A percentile compares a stretch with the other conserved stretches of the same genome.
These are phyloP conservation scores for Cubamyces sp. DNA, from an alignment of 768 basidiomycete species.

Conservation along the genomic window DNA sequence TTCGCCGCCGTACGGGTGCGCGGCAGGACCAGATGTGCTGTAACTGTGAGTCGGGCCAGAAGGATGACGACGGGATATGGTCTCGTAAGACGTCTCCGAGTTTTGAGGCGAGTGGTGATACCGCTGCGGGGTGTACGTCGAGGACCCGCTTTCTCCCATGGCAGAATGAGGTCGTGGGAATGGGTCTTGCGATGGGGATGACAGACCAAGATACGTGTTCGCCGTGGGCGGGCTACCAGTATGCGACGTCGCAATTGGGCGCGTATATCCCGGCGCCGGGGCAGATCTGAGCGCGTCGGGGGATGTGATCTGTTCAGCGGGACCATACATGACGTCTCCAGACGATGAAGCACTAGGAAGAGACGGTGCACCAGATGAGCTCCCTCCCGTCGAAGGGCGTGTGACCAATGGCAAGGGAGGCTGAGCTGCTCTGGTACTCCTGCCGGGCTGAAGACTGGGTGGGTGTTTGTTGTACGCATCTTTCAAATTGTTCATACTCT, in stretches of 20 bases:
- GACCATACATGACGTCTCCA: conserved; percentile 13
- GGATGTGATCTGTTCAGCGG: conserved; percentile 1
- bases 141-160: conserved; percentile 49
- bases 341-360: conserved; percentile 15
- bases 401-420: conserved; percentile 39
- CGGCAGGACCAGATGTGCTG: conserved; percentile 13
- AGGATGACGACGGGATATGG: conserved; percentile 1
- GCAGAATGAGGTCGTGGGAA: conserved; percentile 69
- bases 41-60: conserved; percentile 4
- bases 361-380: conserved; percentile 5
- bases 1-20: conserved; percentile 8
- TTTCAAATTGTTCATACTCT: conserved; percentile 63
- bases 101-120: conserved; percentile 20
- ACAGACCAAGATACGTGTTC: conserved; percentile 17
- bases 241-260: conserved; percentile 4
- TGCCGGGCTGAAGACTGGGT: conserved; percentile 40
- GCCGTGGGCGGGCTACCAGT: conserved; percentile 4
- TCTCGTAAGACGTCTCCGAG: conserved; percentile 15
- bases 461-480: conserved; percentile 40
- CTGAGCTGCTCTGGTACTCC: conserved; percentile 16
- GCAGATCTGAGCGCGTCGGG: conserved; percentile 11
- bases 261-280: conserved; percentile 11
- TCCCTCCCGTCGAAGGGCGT: conserved; percentile 27
- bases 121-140: conserved; percentile 28
- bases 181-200: conserved; percentile 54